Base-by-base conservation (phyloP, 768 basidiomycete genomes). In the Astraeus odoratus region DNA sequence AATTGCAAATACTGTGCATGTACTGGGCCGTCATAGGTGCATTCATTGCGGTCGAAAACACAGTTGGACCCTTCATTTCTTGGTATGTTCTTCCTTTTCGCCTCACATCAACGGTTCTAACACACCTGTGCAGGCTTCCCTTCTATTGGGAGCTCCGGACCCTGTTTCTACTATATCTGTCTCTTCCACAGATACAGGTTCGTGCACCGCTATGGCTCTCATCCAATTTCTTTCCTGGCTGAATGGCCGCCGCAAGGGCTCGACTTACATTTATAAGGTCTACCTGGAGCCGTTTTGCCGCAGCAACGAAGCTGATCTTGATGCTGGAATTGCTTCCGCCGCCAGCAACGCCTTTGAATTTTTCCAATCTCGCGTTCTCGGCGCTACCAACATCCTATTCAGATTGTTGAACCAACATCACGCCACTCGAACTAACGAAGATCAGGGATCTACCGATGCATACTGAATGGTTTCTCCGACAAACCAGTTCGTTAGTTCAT, bases 141-240 rank as follows among this genome's bases (percentile, higher is more conserved):
- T 83, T 87, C 58, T 86, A 86, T 57, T 84, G 78, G 78, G 85
- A 86, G 55, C 36, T 76, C 42, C 79, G 84, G 53, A 83, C 80
- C n/a, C 19, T 78, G 3, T 78, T 85, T 57, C 58, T 86, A 3
- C 67, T 86, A 20, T 86, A 80, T 66, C 60, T 86, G 35, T 65
- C 82, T 8, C 73, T 86, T 15, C 83, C 83, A 6, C 82, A 84
- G 65, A 82, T 74, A 1, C 74, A 83, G 73, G 84, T 79, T 46
- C 39, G 67, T 63, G 6, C 35, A n/a, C 3, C 19, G 1, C n/a
- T n/a, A n/a, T n/a, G n/a, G n/a, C n/a, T n/a, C n/a, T n/a, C n/a
- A 18, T 26, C 31, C 20, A 39, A 25, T 8, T 31, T 23, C 43
- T 22, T 36, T 19, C 29, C 40, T 25, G 13, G 26, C 22, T 36